A percentile compares a stretch with the other conserved stretches of the same genome.
These are phyloP conservation scores for Infundibulicybe gibba DNA, from an alignment of 768 basidiomycete genomes.

Conservation along the genomic window DNA sequence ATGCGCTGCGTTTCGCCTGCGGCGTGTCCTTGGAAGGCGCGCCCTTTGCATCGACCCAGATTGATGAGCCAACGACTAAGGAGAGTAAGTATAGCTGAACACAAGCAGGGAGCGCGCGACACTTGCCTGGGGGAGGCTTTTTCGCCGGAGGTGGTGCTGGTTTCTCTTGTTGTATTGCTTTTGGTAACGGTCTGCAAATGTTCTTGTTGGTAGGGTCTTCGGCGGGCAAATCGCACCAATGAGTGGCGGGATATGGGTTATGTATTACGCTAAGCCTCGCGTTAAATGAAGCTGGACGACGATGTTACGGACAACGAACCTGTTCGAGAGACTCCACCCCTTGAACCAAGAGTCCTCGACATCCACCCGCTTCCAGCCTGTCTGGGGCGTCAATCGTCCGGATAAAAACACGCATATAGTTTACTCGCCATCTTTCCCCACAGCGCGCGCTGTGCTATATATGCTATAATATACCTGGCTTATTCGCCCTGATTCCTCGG, in stretches of 20 bases:
- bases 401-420: not conserved
- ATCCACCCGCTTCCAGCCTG: slow-evolving; percentile 50
- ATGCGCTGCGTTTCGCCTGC: slow-evolving; percentile 11
- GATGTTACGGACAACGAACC: slow-evolving; percentile 17
- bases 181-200: slow-evolving; percentile 41
- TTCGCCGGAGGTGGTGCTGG: slow-evolving; percentile 27
- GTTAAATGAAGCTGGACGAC: not conserved
- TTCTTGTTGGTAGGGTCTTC: slow-evolving; percentile 41
- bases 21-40: slow-evolving; percentile 8
- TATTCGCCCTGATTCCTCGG: slow-evolving; percentile 30
- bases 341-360: slow-evolving; percentile 40
- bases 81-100: not conserved
- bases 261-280: slow-evolving; percentile 17
- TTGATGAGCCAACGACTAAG: slow-evolving; percentile 34
- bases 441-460: slow-evolving; percentile 36
- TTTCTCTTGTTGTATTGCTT: slow-evolving; percentile 3
- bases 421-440: slow-evolving; percentile 48
- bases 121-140: slow-evolving; percentile 20
- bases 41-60: slow-evolving; percentile 25
- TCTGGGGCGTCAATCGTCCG: not conserved
- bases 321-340: slow-evolving; percentile 27
- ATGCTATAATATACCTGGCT: slow-evolving; percentile 40
- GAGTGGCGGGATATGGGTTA: slow-evolving; percentile 36
- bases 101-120: not conserved
- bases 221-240: slow-evolving; percentile 34